Conservation (phyloP, 306 rosid species). For the Quercus suber region DNA sequence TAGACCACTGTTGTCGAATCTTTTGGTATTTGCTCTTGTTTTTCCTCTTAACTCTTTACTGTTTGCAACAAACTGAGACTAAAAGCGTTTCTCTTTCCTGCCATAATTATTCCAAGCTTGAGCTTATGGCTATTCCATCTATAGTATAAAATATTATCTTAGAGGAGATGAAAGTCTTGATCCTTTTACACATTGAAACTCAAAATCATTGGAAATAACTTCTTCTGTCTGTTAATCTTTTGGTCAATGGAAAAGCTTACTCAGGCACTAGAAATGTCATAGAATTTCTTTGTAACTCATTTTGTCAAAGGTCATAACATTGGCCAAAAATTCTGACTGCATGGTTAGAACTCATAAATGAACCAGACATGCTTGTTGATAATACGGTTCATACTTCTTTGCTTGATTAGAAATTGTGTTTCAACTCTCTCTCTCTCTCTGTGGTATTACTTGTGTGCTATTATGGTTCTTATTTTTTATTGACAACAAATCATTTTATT, state of each 20-base stretch:
- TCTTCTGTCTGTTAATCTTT: background rate
- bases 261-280: background rate
- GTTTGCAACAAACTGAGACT: background rate
- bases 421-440: background rate
- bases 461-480: slow-evolving; percentile 10
- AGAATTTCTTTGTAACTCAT: background rate
- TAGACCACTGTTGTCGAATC: too few species aligned
- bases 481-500: slow-evolving; percentile 26
- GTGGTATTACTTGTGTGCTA: background rate
- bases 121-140: background rate
- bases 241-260: background rate
- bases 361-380: background rate
- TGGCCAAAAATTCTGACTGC: background rate
- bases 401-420: background rate
- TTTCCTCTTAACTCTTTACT: too few species aligned
- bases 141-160: background rate
- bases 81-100: background rate
- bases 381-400: background rate
- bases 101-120: background rate
- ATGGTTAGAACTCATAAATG: background rate
- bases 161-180: background rate
- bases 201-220: background rate
- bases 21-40: too few species aligned
- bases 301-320: background rate
- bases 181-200: background rate